phyloP scores from a whole-genome alignment of 345 rosid genomes.

The Turnera subulata region DNA sequence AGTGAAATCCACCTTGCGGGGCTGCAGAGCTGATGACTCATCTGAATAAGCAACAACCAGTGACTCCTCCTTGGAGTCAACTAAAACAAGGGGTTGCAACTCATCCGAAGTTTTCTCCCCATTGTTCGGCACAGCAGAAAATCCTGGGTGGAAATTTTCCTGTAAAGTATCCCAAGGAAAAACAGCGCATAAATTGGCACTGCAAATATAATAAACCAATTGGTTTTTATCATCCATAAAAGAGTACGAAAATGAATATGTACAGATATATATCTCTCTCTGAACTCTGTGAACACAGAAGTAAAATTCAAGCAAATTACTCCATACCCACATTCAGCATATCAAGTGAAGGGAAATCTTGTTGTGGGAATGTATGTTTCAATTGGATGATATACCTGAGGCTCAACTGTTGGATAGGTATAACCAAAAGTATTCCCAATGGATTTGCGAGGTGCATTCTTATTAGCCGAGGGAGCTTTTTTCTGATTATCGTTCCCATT shows the following conservation, averaged over 20 bases:
- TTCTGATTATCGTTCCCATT: conserved; percentile 35
- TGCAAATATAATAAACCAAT: not conserved
- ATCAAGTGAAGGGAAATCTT: too few species aligned
- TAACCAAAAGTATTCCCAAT: conserved; percentile 37
- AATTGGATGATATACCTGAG: conserved; percentile 45
- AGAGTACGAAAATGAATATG: too few species aligned
- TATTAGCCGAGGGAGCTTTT: conserved; percentile 39
- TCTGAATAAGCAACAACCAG: conserved; percentile 61
- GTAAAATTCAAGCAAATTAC: not conserved
- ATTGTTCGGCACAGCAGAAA: conserved; percentile 4
- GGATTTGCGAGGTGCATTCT: conserved; percentile 30
- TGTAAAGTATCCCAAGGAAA: conserved; percentile 19
- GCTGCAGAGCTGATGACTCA: conserved; percentile 37
- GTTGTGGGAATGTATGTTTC: too few species aligned
- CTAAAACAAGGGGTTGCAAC: conserved; percentile 38
- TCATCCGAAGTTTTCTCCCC: conserved; percentile 19
- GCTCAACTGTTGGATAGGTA: conserved; percentile 43
- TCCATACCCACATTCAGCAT: too few species aligned
- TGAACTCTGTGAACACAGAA: too few species aligned
- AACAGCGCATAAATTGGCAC: not conserved
- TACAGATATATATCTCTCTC: too few species aligned
- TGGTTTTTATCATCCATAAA: too few species aligned
- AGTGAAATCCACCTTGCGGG: conserved; percentile 32
- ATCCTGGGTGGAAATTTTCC: conserved; percentile 28
- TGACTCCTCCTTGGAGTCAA: conserved; percentile 40